Base-by-base conservation (phyloP, 208 protist genomes). In the Trypanosoma grayi region DNA sequence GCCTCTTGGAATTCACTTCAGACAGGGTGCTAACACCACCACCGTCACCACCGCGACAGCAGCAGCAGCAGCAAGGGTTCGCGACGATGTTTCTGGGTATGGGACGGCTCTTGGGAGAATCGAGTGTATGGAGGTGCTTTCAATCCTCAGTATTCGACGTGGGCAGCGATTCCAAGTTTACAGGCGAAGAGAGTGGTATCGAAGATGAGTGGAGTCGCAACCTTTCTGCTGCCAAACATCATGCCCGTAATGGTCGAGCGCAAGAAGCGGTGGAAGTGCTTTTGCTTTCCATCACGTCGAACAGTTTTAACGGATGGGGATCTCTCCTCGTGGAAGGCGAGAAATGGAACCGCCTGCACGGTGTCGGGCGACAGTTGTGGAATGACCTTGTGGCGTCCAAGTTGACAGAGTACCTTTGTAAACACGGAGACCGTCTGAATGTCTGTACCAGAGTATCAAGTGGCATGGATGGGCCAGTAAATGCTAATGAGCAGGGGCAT, bases 201-300 rank as follows among this genome's bases (percentile, higher is more conserved):
- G 11, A 8, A 48, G 25, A 3, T 2, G 8, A 40, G 28, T 39
- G 33, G 33, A 30, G 6, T 16, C 5, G 18, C 11, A 1, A 71
- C 7, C 37, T 71, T 16, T 7, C 4, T 13, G 24, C 20, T 24
- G 65, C 65, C 24, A 63, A 54, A 20, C 28, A 31, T 27, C 37
- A 60, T 43, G 57, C 65, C 2, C 37, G 30, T 20, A 27, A 54
- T n/a, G 39, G 16, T 14, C 28, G 33, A 5, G 57, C 25, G 0
- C 13, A 0, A 30, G 0, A 31, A 16, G 65, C 65, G 34, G 44
- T 65, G 31, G 65, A 60, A 33, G 27, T 30, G 0, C 37, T 71
- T 0, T 37, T 71, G 10, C 41, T 64, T 30, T 55, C 50, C 30
- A 58, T 71, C 20, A 64, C 65, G 2, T 56, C 65, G 4, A 31